Evolutionary conservation across 2,329 filamentous ascomycete genomes (phyloP).

Genomic region (Aspergillus sp.): DNA sequence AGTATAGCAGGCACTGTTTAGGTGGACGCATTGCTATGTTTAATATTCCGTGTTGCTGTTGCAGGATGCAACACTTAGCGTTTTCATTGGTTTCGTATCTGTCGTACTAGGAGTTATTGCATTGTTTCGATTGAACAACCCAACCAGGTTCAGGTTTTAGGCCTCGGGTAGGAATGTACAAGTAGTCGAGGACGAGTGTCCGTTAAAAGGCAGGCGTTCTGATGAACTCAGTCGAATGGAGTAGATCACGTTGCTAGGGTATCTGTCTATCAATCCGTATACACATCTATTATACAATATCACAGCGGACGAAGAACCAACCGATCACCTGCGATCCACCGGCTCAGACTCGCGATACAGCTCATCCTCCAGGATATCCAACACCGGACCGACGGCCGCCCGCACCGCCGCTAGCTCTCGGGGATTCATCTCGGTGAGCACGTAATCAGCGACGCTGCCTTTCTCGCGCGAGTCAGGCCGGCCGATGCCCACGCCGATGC

Average conservation of each 20-base stretch:
- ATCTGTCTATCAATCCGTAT: not conserved
- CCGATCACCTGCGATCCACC: not conserved
- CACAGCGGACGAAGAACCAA: not conserved
- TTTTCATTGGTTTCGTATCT: not conserved
- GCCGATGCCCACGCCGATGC: conserved; percentile 85
- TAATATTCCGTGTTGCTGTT: conserved; percentile 4
- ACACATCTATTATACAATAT: not conserved
- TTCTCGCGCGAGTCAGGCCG: conserved; percentile 68
- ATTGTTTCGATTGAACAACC: not conserved
- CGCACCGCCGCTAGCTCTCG: conserved; percentile 53
- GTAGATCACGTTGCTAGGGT: not conserved
- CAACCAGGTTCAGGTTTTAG: not conserved
- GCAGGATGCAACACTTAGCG: not conserved
- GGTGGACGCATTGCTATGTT: conserved; percentile 12
- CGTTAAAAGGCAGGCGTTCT: not conserved
- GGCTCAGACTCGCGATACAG: conserved; percentile 27
- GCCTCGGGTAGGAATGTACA: not conserved
- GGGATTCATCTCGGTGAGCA: conserved; percentile 65
- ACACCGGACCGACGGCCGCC: conserved; percentile 46
- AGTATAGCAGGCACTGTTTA: conserved; percentile 79
- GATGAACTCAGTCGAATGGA: not conserved
- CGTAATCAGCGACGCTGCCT: conserved; percentile 70
- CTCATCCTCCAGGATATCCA: conserved; percentile 54
- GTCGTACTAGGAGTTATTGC: not conserved
- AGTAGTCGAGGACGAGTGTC: not conserved